phyloP scores from a whole-genome alignment of 257 asterid species.

The Solanum bulbocastanum region DNA sequence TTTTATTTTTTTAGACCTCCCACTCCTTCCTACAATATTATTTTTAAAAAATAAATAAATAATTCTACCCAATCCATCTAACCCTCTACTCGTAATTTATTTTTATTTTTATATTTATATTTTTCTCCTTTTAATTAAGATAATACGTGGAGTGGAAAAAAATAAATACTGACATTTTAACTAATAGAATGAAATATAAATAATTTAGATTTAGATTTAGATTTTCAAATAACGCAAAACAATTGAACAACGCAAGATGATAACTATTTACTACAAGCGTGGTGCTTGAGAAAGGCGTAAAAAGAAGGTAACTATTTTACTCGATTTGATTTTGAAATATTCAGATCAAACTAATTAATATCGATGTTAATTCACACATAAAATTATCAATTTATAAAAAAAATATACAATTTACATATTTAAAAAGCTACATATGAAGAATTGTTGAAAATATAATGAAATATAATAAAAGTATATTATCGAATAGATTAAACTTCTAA shows the following conservation, averaged over 20 bases:
- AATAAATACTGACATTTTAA: no score
- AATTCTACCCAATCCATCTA: neutral
- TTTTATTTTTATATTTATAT: no score
- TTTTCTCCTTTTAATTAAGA: neutral
- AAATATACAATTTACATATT: neutral
- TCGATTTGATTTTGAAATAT: no score
- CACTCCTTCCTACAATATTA: neutral
- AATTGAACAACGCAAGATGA: neutral
- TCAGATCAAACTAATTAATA: neutral
- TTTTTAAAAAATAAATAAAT: no score
- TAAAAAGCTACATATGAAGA: neutral
- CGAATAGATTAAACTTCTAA: no score
- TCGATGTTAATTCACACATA: neutral
- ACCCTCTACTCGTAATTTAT: neutral
- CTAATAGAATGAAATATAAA: neutral
- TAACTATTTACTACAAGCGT: neutral
- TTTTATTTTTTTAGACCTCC: neutral
- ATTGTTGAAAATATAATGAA: no score
- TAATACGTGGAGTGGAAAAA: neutral
- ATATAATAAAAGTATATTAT: no score
- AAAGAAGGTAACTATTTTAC: neutral
- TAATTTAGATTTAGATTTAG: neutral
- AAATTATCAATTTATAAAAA: neutral
- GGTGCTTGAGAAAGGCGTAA: neutral
- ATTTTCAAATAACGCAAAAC: neutral